Evolutionary conservation across 768 basidiomycete species (phyloP).

Genomic region (Mycena indigotica): DNA sequence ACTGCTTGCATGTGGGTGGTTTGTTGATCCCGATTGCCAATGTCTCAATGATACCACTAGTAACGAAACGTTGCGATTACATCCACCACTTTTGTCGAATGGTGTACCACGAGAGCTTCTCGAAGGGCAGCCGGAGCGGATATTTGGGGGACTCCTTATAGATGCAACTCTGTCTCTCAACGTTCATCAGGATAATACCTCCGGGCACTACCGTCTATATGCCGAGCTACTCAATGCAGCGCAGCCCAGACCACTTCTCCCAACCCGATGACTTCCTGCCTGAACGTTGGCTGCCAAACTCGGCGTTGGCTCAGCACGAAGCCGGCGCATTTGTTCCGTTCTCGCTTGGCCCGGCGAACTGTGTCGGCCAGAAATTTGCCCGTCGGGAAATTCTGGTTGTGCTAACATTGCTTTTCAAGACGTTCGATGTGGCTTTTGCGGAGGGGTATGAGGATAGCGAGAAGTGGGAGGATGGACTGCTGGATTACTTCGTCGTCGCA

Average conservation of each 20-base stretch:
- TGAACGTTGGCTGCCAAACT: slow-evolving; percentile 38
- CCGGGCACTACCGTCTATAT: slow-evolving; percentile 46
- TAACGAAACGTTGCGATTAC: slow-evolving; percentile 52
- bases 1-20: slow-evolving; percentile 36
- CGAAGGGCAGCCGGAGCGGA: background rate
- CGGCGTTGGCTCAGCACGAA: slow-evolving; percentile 23
- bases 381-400: slow-evolving; percentile 43
- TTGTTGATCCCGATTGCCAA: background rate
- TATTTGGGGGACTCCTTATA: background rate
- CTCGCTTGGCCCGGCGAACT: slow-evolving; percentile 45
- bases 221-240: slow-evolving; percentile 48
- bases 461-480: slow-evolving; percentile 36
- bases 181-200: slow-evolving; percentile 41
- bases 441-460: slow-evolving; percentile 31
- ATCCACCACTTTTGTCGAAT: slow-evolving; percentile 49
- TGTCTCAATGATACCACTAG: slow-evolving; percentile 27
- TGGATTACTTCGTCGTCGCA: slow-evolving; percentile 38
- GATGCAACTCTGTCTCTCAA: background rate
- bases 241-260: slow-evolving; percentile 52
- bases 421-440: slow-evolving; percentile 40
- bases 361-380: slow-evolving; percentile 47
- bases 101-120: slow-evolving; percentile 34
- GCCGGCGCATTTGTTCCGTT: slow-evolving; percentile 43
- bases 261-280: slow-evolving; percentile 47
- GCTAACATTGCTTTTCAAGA: slow-evolving; percentile 37